These are phyloP conservation scores for Kluyveromyces lactis DNA, from an alignment of 805 yeast genomes.

Conservation along the genomic window DNA sequence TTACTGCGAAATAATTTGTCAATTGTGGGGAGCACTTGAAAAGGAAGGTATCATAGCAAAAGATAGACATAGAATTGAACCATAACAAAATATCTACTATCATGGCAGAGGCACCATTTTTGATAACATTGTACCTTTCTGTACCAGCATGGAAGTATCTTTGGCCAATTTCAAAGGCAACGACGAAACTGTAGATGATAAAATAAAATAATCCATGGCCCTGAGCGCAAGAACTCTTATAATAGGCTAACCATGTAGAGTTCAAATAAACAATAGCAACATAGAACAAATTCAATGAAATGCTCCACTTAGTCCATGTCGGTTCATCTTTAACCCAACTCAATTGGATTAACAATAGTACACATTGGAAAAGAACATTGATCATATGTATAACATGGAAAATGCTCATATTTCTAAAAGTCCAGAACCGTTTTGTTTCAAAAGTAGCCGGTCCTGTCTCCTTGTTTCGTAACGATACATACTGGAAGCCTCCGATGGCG, in stretches of 20 bases:
- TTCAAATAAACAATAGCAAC: slow-evolving; percentile 19
- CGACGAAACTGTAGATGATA: slow-evolving; percentile 13
- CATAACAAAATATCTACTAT: slow-evolving; percentile 24
- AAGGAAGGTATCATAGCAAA: slow-evolving; percentile 32
- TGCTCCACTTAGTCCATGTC: slow-evolving; percentile 9
- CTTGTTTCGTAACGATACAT: slow-evolving; percentile 11
- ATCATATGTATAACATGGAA: slow-evolving; percentile 17
- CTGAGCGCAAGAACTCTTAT: slow-evolving; percentile 23
- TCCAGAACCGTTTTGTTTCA: slow-evolving; percentile 7
- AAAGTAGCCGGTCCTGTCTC: slow-evolving; percentile 14
- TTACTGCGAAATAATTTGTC: slow-evolving; percentile 26
- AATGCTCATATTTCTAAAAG: slow-evolving; percentile 8
- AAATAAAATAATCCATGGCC: slow-evolving; percentile 26
- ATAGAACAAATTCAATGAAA: slow-evolving; percentile 14
- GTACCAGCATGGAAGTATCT: slow-evolving; percentile 14
- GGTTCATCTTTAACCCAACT: slow-evolving; percentile 4
- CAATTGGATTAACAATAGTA: slow-evolving; percentile 10
- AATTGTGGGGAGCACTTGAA: slow-evolving; percentile 35
- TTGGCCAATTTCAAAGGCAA: slow-evolving; percentile 19
- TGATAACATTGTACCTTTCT: slow-evolving; percentile 14
- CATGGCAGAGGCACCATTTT: slow-evolving; percentile 12
- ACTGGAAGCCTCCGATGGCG: slow-evolving; percentile 19
- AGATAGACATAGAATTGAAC: slow-evolving; percentile 26
- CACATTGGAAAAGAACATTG: slow-evolving; percentile 15
- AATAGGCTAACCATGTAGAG: slow-evolving; percentile 22